These are phyloP conservation scores for Chlorociboria aeruginascens DNA, from an alignment of 495 filamentous ascomycete genomes.

Conservation along the genomic window DNA sequence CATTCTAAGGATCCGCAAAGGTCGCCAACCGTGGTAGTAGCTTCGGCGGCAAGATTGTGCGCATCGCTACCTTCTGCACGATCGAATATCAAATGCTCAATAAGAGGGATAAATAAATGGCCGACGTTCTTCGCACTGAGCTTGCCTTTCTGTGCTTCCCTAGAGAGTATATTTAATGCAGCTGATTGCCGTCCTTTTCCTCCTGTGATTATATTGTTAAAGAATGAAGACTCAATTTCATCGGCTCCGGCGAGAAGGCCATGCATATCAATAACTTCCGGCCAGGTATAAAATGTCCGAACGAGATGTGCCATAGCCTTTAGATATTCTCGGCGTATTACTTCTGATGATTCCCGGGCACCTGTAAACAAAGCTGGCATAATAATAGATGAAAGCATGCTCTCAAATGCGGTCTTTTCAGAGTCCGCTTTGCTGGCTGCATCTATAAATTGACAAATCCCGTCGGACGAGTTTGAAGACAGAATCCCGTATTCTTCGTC, in stretches of 20 bases:
- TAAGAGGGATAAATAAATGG: constrained; percentile 78
- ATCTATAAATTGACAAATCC: constrained; percentile 71
- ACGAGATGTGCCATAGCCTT: constrained; percentile 67
- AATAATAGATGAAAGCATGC: constrained; percentile 47
- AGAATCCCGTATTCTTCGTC: constrained; percentile 80
- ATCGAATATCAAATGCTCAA: constrained; percentile 90
- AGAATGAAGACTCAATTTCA: constrained; percentile 78
- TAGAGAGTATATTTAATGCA: constrained; percentile 65
- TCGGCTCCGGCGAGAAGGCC: constrained; percentile 63
- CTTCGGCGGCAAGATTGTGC: constrained; percentile 74
- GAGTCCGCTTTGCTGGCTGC: constrained; percentile 29
- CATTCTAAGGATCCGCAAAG: constrained; percentile 71
- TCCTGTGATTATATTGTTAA: constrained; percentile 82
- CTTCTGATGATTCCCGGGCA: constrained; percentile 63
- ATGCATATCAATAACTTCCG: constrained; percentile 61
- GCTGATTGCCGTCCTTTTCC: constrained; percentile 79
- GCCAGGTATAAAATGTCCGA: constrained; percentile 53
- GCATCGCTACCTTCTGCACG: constrained; percentile 62
- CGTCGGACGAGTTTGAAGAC: constrained; percentile 65
- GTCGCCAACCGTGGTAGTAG: constrained; percentile 59
- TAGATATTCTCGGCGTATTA: constrained; percentile 72
- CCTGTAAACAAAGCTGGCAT: constrained; percentile 68
- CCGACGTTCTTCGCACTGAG: constrained; percentile 65
- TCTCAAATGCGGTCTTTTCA: constrained; percentile 21
- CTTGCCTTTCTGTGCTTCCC: constrained; percentile 45